Evolutionary conservation across 495 filamentous ascomycete species (phyloP).

Genomic region (Trichoderma reesei): DNA sequence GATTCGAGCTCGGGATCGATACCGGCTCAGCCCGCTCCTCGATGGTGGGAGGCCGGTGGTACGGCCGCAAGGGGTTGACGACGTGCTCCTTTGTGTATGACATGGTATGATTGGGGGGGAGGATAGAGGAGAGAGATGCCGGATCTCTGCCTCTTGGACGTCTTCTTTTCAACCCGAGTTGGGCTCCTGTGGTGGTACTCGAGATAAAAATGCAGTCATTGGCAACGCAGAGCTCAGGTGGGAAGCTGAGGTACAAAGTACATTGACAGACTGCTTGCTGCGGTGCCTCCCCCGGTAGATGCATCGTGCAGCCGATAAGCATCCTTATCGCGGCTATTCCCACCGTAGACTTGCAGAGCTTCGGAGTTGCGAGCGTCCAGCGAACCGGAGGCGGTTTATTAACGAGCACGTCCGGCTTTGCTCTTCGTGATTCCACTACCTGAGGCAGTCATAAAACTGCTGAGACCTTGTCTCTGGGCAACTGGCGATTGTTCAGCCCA

Average conservation of each 20-base stretch:
- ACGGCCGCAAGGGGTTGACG: slow-evolving; percentile 86
- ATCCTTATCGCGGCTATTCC: not conserved
- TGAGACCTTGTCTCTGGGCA: not conserved
- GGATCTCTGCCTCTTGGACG: not conserved
- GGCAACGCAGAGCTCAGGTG: not conserved
- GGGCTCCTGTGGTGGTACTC: not conserved
- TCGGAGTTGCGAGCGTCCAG: slow-evolving; percentile 2
- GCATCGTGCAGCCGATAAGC: slow-evolving; percentile 7
- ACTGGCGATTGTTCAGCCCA: not conserved
- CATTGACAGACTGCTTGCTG: not conserved
- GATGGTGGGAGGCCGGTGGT: slow-evolving; percentile 82
- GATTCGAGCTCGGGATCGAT: slow-evolving; percentile 31
- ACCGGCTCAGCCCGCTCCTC: slow-evolving; percentile 39
- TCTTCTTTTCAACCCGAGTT: not conserved
- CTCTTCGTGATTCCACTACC: not conserved
- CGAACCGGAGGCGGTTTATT: slow-evolving; percentile 6
- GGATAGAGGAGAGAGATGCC: slow-evolving; percentile 7
- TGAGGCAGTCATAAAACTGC: not conserved
- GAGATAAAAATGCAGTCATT: not conserved
- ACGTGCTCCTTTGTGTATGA: slow-evolving; percentile 36
- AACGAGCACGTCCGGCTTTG: slow-evolving; percentile 2
- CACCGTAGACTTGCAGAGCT: not conserved
- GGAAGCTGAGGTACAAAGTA: not conserved
- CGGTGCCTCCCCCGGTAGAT: slow-evolving; percentile 3
- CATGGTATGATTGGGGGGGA: slow-evolving; percentile 23